Evolutionary conservation across 2,329 filamentous ascomycete species (phyloP).

Genomic region (Pseudogymnoascus sp.): DNA sequence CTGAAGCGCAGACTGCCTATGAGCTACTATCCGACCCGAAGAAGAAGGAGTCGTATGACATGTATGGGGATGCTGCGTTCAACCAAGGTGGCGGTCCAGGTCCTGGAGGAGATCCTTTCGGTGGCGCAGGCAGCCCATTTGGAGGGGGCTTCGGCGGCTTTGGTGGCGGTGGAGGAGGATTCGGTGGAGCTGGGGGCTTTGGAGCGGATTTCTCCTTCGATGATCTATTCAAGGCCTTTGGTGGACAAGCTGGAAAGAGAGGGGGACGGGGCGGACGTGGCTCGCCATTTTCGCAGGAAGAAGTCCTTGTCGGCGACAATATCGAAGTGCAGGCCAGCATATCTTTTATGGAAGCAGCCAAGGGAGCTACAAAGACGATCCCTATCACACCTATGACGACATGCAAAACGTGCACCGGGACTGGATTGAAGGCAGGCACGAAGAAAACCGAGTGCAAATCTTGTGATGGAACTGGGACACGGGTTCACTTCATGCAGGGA

Average conservation of each 20-base stretch:
- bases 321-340: slow-evolving; percentile 92
- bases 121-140: slow-evolving; percentile 58
- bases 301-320: slow-evolving; percentile 83
- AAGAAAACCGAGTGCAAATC: slow-evolving; percentile 64
- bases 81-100: slow-evolving; percentile 59
- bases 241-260: slow-evolving; percentile 42
- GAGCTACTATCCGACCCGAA: slow-evolving; percentile 87
- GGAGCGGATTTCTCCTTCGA: slow-evolving; percentile 88
- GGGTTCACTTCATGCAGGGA: slow-evolving; percentile 81
- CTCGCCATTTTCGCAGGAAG: slow-evolving; percentile 66
- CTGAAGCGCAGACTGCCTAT: slow-evolving; percentile 87
- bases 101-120: slow-evolving; percentile 52
- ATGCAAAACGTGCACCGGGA: slow-evolving; percentile 77
- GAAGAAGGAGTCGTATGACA: slow-evolving; percentile 87
- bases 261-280: slow-evolving; percentile 41
- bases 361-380: slow-evolving; percentile 83
- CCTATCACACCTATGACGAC: slow-evolving; percentile 71
- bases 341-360: slow-evolving; percentile 92
- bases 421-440: slow-evolving; percentile 73
- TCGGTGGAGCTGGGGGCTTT: slow-evolving; percentile 55
- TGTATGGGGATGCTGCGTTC: slow-evolving; percentile 82
- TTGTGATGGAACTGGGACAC: slow-evolving; percentile 79
- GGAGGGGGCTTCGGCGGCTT: slow-evolving; percentile 49
- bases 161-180: slow-evolving; percentile 40
- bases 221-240: slow-evolving; percentile 85